A percentile compares a stretch with the other conserved stretches of the same genome.
Evolutionary conservation across 768 basidiomycete species (phyloP).

Genomic region (Lentinula edodes): DNA sequence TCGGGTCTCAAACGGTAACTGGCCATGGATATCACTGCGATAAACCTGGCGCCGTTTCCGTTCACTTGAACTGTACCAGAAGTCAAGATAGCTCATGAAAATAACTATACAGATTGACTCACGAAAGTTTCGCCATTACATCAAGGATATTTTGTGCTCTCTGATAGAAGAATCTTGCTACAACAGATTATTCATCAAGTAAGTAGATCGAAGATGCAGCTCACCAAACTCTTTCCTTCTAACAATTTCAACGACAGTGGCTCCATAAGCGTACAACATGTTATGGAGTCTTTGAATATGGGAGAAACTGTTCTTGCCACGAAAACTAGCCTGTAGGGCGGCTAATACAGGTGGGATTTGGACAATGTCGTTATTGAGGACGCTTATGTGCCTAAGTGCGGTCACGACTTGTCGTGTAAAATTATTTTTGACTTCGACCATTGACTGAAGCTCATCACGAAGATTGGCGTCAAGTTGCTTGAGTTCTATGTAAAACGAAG

Average conservation of each 20-base stretch:
- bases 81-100: neutral
- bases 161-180: constrained; percentile 77
- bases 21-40: constrained; percentile 75
- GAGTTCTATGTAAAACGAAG: constrained; percentile 40
- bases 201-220: constrained; percentile 15
- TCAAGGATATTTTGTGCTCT: constrained; percentile 78
- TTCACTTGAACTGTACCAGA: constrained; percentile 55
- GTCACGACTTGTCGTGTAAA: constrained; percentile 64
- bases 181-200: neutral
- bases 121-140: constrained; percentile 86
- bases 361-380: constrained; percentile 77
- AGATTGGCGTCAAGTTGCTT: constrained; percentile 56
- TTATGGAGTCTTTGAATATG: constrained; percentile 86
- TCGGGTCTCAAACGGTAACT: constrained; percentile 79
- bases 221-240: constrained; percentile 85
- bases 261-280: constrained; percentile 89
- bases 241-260: constrained; percentile 86
- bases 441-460: constrained; percentile 53
- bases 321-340: constrained; percentile 64
- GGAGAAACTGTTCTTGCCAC: constrained; percentile 78
- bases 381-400: constrained; percentile 69
- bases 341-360: constrained; percentile 62
- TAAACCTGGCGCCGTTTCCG: constrained; percentile 82
- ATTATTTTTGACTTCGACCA: constrained; percentile 46
- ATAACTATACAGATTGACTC: constrained; percentile 21